Percentiles rank a stretch among this genome's conserved stretches.
Conservation (phyloP, 1,284 basidiomycete genomes). For the Ceratobasidium papillatum region DNA sequence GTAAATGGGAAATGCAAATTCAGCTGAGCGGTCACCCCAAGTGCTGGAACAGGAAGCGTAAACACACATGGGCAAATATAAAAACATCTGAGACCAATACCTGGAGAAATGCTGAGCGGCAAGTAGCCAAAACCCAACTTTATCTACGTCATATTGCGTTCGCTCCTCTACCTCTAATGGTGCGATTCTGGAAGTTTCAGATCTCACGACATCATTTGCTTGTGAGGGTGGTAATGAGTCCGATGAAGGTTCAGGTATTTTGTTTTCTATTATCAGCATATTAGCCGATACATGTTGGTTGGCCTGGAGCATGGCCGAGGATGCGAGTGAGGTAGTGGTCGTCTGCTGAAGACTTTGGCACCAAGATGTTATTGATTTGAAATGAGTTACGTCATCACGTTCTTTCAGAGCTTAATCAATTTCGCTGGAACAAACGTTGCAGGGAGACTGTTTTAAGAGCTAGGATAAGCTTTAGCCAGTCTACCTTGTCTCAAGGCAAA, state of each 20-base stretch:
- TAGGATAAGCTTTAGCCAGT: no score
- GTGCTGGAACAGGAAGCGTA: constrained; percentile 49
- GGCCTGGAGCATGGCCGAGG: no score
- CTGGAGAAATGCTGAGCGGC: constrained; percentile 34
- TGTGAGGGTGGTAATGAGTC: not conserved
- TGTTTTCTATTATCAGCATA: no score
- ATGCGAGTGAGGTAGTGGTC: no score
- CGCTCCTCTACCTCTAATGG: not conserved
- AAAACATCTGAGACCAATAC: not conserved
- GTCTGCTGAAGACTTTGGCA: no score
- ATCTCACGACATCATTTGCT: not conserved
- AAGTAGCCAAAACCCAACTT: constrained; percentile 29
- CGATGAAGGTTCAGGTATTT: not conserved
- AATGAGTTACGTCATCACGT: no score
- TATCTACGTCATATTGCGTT: not conserved
- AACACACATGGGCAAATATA: not conserved
- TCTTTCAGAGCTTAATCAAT: no score
- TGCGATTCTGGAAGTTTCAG: not conserved
- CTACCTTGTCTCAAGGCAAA: no score
- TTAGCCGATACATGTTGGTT: no score
- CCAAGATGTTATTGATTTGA: no score
- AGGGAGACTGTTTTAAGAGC: no score
- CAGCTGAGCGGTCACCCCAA: constrained; percentile 57
- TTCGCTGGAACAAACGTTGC: no score
- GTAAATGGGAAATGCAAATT: constrained; percentile 60